phyloP scores from a whole-genome alignment of 2,329 filamentous ascomycete species.

The Pseudocercospora macadamiae region DNA sequence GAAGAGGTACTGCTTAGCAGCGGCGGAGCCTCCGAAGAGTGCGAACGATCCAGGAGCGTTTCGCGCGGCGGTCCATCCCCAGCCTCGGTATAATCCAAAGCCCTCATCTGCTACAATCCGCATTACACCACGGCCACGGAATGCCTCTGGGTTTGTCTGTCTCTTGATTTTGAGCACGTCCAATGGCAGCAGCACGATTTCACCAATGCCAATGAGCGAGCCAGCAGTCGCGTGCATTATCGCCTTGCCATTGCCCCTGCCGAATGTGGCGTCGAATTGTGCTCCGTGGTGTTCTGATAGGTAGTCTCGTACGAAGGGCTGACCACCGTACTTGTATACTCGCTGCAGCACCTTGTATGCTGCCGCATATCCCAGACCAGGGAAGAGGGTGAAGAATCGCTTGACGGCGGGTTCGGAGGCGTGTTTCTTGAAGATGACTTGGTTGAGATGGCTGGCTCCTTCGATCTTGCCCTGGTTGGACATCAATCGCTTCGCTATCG shows the following conservation, averaged over 20 bases:
- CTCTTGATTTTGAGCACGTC: slow-evolving; percentile 99
- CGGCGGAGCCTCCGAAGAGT: slow-evolving; percentile 96
- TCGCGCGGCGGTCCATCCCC: slow-evolving; percentile 95
- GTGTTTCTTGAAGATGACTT: slow-evolving; percentile 91
- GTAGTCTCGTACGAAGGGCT: slow-evolving; percentile 92
- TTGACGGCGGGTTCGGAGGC: slow-evolving; percentile 68
- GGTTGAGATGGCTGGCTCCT: slow-evolving; percentile 70
- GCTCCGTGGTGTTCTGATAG: slow-evolving; percentile 77
- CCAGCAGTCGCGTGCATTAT: slow-evolving; percentile 97
- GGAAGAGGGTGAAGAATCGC: slow-evolving; percentile 96
- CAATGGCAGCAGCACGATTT: slow-evolving; percentile 91
- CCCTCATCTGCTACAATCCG: slow-evolving; percentile 92
- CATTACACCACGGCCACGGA: slow-evolving; percentile 88
- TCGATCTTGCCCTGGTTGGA: slow-evolving; percentile 84
- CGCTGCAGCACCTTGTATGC: slow-evolving; percentile 98
- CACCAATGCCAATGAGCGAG: slow-evolving; percentile 92
- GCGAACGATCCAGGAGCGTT: slow-evolving; percentile 97
- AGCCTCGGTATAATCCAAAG: slow-evolving; percentile 92
- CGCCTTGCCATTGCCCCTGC: slow-evolving; percentile 96
- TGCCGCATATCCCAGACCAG: slow-evolving; percentile 93
- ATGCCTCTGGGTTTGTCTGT: slow-evolving; percentile 98
- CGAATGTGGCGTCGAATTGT: slow-evolving; percentile 86
- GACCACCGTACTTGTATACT: slow-evolving; percentile 98
- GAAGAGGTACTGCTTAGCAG: slow-evolving; percentile 96
- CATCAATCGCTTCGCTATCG: slow-evolving; percentile 98